Percentiles rank a stretch among this genome's conserved stretches.
Conservation (phyloP, 495 filamentous ascomycete genomes). For the Hamigera avellanea region DNA sequence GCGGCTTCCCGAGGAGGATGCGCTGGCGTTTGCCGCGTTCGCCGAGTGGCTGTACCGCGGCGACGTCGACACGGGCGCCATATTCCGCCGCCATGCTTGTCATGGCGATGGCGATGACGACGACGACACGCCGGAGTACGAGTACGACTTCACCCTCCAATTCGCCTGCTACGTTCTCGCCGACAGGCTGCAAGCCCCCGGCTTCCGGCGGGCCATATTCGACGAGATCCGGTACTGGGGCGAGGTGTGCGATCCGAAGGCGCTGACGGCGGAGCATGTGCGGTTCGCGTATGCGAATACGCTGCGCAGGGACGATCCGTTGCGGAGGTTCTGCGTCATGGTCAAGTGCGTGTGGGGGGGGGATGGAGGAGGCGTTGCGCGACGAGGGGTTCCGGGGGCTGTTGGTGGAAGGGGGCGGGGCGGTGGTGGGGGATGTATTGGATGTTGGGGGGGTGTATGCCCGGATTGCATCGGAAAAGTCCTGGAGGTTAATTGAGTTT, state of each 20-base stretch:
- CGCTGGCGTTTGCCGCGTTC: conserved; percentile 3
- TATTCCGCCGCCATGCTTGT: neutral
- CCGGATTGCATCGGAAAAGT: no score
- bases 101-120: neutral
- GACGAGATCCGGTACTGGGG: conserved; percentile 1
- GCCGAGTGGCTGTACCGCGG: conserved; percentile 8
- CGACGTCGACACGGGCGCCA: neutral
- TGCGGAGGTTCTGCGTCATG: conserved; percentile 1
- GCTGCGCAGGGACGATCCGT: neutral
- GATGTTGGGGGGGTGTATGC: no score
- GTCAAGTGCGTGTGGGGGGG: no score
- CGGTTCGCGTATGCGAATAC: conserved; percentile 2
- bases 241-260: conserved; percentile 1
- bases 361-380: no score
- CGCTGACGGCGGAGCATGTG: neutral
- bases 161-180: conserved; percentile 1
- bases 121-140: neutral
- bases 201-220: neutral
- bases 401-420: no score
- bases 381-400: no score
- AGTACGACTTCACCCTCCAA: conserved; percentile 2
- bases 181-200: conserved; percentile 1
- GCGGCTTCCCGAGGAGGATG: conserved; percentile 8
- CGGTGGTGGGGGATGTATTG: no score
- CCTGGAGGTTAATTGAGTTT: no score